These are phyloP conservation scores for Hsuehochloa calcarea DNA, from an alignment of 176 grass and related monocot species.

Conservation along the genomic window DNA sequence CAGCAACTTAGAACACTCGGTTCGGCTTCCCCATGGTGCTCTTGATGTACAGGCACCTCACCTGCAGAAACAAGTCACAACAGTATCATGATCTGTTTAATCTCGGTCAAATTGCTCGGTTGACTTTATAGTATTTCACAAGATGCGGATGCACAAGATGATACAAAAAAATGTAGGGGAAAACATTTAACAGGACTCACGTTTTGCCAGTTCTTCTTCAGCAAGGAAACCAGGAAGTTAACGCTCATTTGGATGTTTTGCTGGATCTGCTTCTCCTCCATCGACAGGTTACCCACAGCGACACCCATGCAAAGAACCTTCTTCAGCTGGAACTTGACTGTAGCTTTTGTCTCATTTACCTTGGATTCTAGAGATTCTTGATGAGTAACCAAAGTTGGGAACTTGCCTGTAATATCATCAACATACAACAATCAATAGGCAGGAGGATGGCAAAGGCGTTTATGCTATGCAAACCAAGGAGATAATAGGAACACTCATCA, in stretches of 20 bases:
- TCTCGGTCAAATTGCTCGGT: not conserved
- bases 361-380: constrained; percentile 69
- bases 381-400: constrained; percentile 73
- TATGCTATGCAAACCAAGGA: not conserved
- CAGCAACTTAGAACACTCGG: constrained; percentile 49
- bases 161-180: not conserved
- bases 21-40: constrained; percentile 78
- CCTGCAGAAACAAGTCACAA: constrained; percentile 38
- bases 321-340: constrained; percentile 81
- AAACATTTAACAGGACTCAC: constrained; percentile 18
- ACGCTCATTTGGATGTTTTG: constrained; percentile 80
- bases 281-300: constrained; percentile 62
- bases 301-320: constrained; percentile 91
- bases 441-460: not conserved
- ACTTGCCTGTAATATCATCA: constrained; percentile 49
- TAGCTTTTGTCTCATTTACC: constrained; percentile 79
- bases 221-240: constrained; percentile 74
- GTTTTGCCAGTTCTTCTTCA: constrained; percentile 94
- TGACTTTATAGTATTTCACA: not conserved
- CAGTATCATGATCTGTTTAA: not conserved
- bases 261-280: constrained; percentile 90
- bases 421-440: not conserved
- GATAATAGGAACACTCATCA: not conserved
- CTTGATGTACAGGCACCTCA: constrained; percentile 90
- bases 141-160: not conserved